Evolutionary conservation across 2,329 filamentous ascomycete species (phyloP), one percentile per base, ranked within the genome.

Genomic region (Aspergillus unguis): DNA sequence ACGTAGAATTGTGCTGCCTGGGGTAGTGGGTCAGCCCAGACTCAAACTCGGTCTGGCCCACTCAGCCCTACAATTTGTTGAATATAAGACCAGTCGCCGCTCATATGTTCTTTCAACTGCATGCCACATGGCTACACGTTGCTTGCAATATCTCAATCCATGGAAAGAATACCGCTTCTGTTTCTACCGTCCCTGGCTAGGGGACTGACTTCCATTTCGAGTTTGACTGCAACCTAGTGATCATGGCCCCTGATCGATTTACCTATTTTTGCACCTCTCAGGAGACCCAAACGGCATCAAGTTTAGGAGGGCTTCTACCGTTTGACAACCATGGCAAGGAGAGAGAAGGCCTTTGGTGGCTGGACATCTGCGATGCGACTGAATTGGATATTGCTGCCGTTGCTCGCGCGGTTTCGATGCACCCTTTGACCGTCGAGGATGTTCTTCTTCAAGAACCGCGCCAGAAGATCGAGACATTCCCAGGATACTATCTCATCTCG

Each of bases 391-490:
- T 96, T 25, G 83, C 85, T 29, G 84, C 85, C 17, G 85, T 97
- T 55, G 94, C 90, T 77, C 90, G 92, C 66, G 90, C 91, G 1
- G 95, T 97, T 68, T 89, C 90, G 9, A 88, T 97, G 44, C 94
- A 97, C 71, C 92, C 92, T 8, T 77, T 97, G 68, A 97, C 94
- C 0, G 88, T 91, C 27, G 94, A 99, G 72, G 94, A 97, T 75
- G 96, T 99, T 60, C 86, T 85, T 48, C 94, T 90, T 0, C 90
- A 96, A 65, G 94, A 97, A 71, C 86, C 91, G 2, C 90, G 94
- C 28, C 94, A 97, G 75, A 97, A 99, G 77, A 95, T 99, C 52
- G 94, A 99, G 71, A 81, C 97, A 11, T 97, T 97, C 74, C 87
- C 88, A 11, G 89, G 90, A 25, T 99, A 99, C 76, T 99, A 97